phyloP scores from a whole-genome alignment of 1,139 yeast species.

The Pichiaceae sp. region DNA sequence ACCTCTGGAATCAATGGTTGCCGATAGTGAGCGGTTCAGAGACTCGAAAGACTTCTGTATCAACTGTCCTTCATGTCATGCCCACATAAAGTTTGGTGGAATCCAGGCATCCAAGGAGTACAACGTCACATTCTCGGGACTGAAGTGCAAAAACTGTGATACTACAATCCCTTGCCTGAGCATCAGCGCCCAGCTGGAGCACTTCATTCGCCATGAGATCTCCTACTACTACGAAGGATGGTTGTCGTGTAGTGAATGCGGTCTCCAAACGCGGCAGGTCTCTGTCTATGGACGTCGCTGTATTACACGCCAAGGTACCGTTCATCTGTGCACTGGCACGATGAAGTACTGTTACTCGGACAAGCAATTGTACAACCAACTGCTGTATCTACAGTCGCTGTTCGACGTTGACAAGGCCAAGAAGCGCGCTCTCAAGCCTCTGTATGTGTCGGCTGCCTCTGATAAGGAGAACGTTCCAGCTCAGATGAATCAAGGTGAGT shows the following conservation, averaged over 20 bases:
- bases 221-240: constrained; percentile 78
- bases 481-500: constrained; percentile 43
- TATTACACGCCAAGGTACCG: constrained; percentile 53
- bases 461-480: constrained; percentile 20
- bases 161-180: constrained; percentile 41
- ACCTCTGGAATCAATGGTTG: constrained; percentile 75
- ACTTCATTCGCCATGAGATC: constrained; percentile 59
- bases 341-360: constrained; percentile 75
- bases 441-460: constrained; percentile 14
- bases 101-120: constrained; percentile 55
- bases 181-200: constrained; percentile 67
- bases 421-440: constrained; percentile 42
- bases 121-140: constrained; percentile 57
- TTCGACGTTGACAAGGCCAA: constrained; percentile 82
- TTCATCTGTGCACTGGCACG: constrained; percentile 72
- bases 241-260: constrained; percentile 87
- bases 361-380: constrained; percentile 77
- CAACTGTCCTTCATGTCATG: constrained; percentile 52
- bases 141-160: constrained; percentile 58
- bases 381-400: constrained; percentile 67
- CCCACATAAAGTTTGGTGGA: constrained; percentile 64
- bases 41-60: constrained; percentile 49
- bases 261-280: constrained; percentile 71
- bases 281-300: constrained; percentile 88
- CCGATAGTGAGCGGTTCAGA: constrained; percentile 78